phyloP scores from a whole-genome alignment of 495 filamentous ascomycete species.

The Tuber aestivum region DNA sequence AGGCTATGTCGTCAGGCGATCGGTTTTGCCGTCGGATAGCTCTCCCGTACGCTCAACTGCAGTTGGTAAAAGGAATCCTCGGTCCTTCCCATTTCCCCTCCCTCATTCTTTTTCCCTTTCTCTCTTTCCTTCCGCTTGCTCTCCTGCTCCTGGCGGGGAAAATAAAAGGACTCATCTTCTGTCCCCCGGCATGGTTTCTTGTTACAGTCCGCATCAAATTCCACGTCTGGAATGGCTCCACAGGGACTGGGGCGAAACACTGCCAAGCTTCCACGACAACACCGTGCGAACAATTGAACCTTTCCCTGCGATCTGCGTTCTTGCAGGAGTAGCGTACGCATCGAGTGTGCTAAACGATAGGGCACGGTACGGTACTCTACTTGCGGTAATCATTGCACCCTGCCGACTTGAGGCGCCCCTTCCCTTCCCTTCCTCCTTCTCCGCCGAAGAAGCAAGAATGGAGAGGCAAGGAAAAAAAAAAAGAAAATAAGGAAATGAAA shows the following conservation, averaged over 20 bases:
- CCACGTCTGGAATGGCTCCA: background rate
- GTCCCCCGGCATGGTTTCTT: background rate
- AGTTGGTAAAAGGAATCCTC: background rate
- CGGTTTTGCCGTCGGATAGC: background rate
- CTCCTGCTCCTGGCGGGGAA: background rate
- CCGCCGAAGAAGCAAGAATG: background rate
- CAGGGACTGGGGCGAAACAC: background rate
- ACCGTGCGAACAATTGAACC: background rate
- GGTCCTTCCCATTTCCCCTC: background rate
- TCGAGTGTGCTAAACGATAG: background rate
- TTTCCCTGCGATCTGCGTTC: background rate
- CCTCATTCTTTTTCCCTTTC: background rate
- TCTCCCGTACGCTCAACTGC: background rate
- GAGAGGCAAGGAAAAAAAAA: background rate
- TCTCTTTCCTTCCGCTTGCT: background rate
- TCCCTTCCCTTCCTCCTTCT: background rate
- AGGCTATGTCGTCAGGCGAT: background rate
- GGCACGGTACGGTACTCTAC: background rate
- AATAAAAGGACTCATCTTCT: background rate
- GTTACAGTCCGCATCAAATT: background rate
- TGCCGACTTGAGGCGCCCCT: constrained; percentile 2
- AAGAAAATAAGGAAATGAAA: background rate
- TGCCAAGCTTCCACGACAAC: background rate
- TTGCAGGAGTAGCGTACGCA: background rate
- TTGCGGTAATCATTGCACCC: constrained; percentile 1